Evolutionary conservation across 257 asterid genomes (phyloP).

Genomic region (Thymus quinquecostatus): DNA sequence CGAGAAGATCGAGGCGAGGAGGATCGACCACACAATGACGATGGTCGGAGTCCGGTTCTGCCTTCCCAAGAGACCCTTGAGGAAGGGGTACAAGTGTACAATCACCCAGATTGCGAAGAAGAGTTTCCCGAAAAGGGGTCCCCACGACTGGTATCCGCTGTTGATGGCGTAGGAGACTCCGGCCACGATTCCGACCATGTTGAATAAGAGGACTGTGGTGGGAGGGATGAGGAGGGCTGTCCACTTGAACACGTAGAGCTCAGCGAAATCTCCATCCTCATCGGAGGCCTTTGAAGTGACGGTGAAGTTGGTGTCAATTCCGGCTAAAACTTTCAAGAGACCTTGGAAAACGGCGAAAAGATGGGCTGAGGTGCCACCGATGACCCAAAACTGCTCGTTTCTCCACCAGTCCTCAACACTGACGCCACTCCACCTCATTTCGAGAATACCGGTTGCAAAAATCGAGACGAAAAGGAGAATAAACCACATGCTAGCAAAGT

Average conservation of each 20-base stretch:
- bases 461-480: slow-evolving; percentile 82
- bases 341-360: slow-evolving; percentile 96
- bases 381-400: slow-evolving; percentile 96
- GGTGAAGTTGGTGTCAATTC: slow-evolving; percentile 87
- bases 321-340: slow-evolving; percentile 83
- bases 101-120: slow-evolving; percentile 91
- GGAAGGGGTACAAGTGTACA: slow-evolving; percentile 89
- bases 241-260: slow-evolving; percentile 90
- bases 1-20: slow-evolving; percentile 91
- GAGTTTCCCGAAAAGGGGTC: slow-evolving; percentile 76
- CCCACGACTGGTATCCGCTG: slow-evolving; percentile 96
- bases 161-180: slow-evolving; percentile 86
- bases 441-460: slow-evolving; percentile 78
- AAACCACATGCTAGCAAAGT: slow-evolving; percentile 84
- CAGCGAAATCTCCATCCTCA: slow-evolving; percentile 77
- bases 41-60: slow-evolving; percentile 95
- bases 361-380: slow-evolving; percentile 95
- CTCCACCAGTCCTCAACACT: slow-evolving; percentile 95
- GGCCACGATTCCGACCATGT: slow-evolving; percentile 85
- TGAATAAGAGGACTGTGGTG: slow-evolving; percentile 74
- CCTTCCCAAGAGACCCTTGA: slow-evolving; percentile 80
- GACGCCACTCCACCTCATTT: slow-evolving; percentile 92
- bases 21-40: slow-evolving; percentile 91
- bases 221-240: slow-evolving; percentile 89
- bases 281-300: slow-evolving; percentile 86